Percentiles rank a stretch among this genome's conserved stretches.
These are phyloP conservation scores for Diaporthe sp. DNA, from an alignment of 2,329 filamentous ascomycete species.

Conservation along the genomic window DNA sequence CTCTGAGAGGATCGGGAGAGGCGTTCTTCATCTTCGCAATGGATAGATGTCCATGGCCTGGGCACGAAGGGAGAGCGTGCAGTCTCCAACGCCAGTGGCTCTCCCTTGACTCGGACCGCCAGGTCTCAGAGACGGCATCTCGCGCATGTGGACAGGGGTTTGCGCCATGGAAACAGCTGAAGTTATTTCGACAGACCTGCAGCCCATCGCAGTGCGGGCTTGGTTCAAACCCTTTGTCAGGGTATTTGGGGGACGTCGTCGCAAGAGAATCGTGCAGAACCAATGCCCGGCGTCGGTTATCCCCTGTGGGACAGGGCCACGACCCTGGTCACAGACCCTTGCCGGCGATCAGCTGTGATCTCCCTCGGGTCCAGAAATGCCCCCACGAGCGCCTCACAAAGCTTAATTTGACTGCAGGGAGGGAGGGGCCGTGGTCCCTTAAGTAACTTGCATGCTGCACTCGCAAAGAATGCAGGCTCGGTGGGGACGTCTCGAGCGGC, in stretches of 20 bases:
- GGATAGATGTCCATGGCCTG: neutral
- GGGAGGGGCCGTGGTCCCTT: neutral
- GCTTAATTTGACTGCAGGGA: slow-evolving; percentile 17
- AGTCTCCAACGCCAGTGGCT: neutral
- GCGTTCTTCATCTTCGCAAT: neutral
- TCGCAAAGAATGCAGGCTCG: neutral
- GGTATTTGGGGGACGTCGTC: no score
- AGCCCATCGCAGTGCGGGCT: neutral
- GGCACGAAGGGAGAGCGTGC: neutral
- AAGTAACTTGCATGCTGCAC: neutral
- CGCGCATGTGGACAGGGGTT: neutral
- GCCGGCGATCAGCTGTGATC: slow-evolving; percentile 5
- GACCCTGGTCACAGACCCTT: slow-evolving; percentile 9
- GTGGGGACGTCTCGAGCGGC: neutral
- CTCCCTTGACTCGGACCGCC: slow-evolving; percentile 22
- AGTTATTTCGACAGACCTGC: no score
- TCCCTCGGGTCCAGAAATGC: neutral
- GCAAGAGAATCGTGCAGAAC: neutral
- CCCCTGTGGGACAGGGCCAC: neutral
- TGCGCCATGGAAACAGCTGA: neutral
- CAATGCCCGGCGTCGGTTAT: neutral
- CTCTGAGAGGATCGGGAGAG: neutral
- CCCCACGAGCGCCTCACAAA: slow-evolving; percentile 20
- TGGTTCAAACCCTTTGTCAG: no score
- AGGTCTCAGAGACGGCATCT: neutral